Conservation (phyloP, 1,284 basidiomycete species). For the Schizophyllum commune region DNA sequence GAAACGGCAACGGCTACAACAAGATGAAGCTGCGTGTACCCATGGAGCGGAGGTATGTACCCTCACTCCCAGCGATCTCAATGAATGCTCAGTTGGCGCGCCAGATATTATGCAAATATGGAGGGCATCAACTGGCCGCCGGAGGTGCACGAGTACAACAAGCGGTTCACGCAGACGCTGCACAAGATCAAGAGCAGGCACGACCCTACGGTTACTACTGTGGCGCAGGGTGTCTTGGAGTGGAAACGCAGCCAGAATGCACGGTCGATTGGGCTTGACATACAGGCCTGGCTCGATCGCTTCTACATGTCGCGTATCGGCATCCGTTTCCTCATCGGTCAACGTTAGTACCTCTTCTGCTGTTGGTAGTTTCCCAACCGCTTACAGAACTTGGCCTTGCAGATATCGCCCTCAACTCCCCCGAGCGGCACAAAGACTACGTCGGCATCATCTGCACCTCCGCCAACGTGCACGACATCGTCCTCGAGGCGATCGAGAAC, state of each 20-base stretch:
- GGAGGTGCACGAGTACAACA: constrained; percentile 92
- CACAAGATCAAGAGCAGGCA: constrained; percentile 92
- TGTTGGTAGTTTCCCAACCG: neutral
- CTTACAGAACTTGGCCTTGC: constrained; percentile 8
- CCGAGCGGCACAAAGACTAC: constrained; percentile 84
- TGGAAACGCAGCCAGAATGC: constrained; percentile 64
- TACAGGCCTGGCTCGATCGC: constrained; percentile 94
- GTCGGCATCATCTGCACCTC: constrained; percentile 98
- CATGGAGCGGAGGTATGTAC: constrained; percentile 57
- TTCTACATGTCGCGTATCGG: constrained; percentile 98
- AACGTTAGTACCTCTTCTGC: constrained; percentile 47
- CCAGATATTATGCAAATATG: constrained; percentile 81
- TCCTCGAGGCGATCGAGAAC: constrained; percentile 99
- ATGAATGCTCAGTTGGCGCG: constrained; percentile 3
- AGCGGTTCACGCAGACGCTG: constrained; percentile 81
- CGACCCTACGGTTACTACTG: constrained; percentile 96
- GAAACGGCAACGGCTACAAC: constrained; percentile 31
- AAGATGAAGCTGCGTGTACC: constrained; percentile 65
- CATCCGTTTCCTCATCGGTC: constrained; percentile 92
- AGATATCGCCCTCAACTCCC: constrained; percentile 90
- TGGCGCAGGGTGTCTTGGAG: constrained; percentile 84
- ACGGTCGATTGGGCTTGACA: constrained; percentile 73
- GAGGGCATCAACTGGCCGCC: constrained; percentile 77
- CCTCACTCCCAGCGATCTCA: constrained; percentile 3
- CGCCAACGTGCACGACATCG: constrained; percentile 93